Evolutionary conservation across 768 basidiomycete genomes (phyloP).

Genomic region (Ramaria sp.): DNA sequence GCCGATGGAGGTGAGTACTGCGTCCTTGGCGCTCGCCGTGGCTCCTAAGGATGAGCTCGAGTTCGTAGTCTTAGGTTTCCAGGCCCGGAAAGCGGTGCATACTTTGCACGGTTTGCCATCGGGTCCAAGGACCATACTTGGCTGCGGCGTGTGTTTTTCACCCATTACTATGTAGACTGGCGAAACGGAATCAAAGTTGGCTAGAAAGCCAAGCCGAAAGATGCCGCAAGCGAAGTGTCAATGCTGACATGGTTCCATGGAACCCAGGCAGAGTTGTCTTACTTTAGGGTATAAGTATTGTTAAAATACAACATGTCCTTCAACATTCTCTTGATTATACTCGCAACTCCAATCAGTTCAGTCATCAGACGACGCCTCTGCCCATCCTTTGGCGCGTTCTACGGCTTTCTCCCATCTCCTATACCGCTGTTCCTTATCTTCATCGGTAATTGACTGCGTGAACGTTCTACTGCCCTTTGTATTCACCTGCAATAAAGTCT

Average conservation of each 20-base stretch:
- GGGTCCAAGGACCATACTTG: constrained; percentile 81
- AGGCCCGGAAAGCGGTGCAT: constrained; percentile 71
- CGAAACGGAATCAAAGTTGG: too few species aligned
- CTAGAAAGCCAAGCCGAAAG: too few species aligned
- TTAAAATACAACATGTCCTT: too few species aligned
- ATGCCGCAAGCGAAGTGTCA: too few species aligned
- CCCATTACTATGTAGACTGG: too few species aligned
- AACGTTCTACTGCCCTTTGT: constrained; percentile 73
- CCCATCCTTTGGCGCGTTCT: constrained; percentile 76
- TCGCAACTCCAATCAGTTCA: constrained; percentile 3
- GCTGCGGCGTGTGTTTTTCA: constrained; percentile 30
- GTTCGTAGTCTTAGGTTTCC: constrained; percentile 35
- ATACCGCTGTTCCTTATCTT: constrained; percentile 56
- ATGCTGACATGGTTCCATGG: too few species aligned
- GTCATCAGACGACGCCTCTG: constrained; percentile 38
- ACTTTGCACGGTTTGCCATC: constrained; percentile 95
- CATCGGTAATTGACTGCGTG: constrained; percentile 39
- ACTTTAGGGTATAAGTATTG: too few species aligned
- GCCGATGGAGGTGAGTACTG: constrained; percentile 2
- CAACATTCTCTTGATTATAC: too few species aligned
- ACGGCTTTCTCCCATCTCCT: constrained; percentile 84
- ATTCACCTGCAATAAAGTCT: constrained; percentile 80
- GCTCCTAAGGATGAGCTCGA: constrained; percentile 16
- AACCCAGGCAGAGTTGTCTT: too few species aligned
- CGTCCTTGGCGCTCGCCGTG: constrained; percentile 20